These are phyloP conservation scores for Bathelium albidoporum DNA, from an alignment of 495 filamentous ascomycete species.

Conservation along the genomic window DNA sequence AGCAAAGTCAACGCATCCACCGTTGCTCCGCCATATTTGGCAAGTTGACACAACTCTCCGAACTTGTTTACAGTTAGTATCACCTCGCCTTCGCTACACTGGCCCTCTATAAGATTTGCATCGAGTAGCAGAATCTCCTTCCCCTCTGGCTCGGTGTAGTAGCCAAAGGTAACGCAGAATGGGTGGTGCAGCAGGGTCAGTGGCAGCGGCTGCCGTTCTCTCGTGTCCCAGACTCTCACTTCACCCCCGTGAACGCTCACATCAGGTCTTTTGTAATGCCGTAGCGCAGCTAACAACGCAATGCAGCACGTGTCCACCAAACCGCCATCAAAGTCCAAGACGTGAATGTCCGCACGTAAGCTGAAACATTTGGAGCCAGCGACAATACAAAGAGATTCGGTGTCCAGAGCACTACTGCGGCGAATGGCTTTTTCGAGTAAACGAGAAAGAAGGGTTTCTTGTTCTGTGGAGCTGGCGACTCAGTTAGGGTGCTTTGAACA, in stretches of 20 bases:
- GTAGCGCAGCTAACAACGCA: constrained; percentile 72
- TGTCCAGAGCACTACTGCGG: constrained; percentile 81
- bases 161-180: constrained; percentile 75
- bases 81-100: constrained; percentile 70
- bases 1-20: constrained; percentile 69
- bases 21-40: constrained; percentile 73
- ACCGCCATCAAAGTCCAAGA: constrained; percentile 80
- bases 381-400: constrained; percentile 87
- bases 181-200: constrained; percentile 84
- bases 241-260: constrained; percentile 71
- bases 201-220: constrained; percentile 83
- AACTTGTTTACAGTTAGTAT: constrained; percentile 79
- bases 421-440: constrained; percentile 88
- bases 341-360: constrained; percentile 79
- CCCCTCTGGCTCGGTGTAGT: constrained; percentile 40
- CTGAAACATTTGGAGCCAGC: constrained; percentile 84
- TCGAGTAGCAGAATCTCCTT: constrained; percentile 52
- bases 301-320: constrained; percentile 78
- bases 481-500: constrained; percentile 14
- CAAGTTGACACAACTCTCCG: constrained; percentile 84
- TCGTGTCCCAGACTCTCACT: constrained; percentile 66
- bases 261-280: constrained; percentile 83
- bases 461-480: constrained; percentile 15
- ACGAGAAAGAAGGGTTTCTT: constrained; percentile 70
- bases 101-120: constrained; percentile 73